Conservation (phyloP, 78 protist species). For the Dictyostelium firmibasis region DNA sequence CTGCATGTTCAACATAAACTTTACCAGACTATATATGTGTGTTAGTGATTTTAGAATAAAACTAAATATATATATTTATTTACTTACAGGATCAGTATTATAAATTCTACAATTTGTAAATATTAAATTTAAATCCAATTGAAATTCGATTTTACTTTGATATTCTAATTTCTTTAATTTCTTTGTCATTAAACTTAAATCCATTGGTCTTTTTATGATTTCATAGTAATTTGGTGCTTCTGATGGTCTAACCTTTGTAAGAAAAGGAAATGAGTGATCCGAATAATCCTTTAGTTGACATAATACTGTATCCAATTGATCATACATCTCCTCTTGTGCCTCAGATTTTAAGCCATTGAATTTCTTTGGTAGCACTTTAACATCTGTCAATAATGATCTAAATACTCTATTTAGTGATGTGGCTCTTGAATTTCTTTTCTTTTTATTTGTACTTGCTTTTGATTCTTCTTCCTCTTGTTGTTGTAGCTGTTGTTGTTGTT, state of each 20-base stretch:
- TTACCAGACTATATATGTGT: background rate
- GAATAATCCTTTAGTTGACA: constrained; percentile 27
- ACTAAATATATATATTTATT: background rate
- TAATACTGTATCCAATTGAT: constrained; percentile 58
- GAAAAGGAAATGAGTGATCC: constrained; percentile 58
- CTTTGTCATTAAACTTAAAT: constrained; percentile 56
- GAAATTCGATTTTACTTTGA: constrained; percentile 52
- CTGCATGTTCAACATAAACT: constrained; percentile 66
- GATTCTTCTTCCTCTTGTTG: background rate
- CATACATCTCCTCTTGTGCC: constrained; percentile 78
- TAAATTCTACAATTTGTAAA: constrained; percentile 77
- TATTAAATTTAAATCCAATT: constrained; percentile 69
- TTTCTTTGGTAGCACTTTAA: constrained; percentile 35
- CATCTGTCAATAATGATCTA: constrained; percentile 32
- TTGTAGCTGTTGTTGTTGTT: background rate
- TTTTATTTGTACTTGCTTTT: background rate
- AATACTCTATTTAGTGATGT: constrained; percentile 7
- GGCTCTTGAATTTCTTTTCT: background rate
- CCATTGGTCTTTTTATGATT: constrained; percentile 77
- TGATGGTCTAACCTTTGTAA: constrained; percentile 55
- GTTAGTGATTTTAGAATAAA: background rate
- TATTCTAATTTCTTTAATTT: constrained; percentile 73
- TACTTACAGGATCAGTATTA: constrained; percentile 81
- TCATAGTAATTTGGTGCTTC: constrained; percentile 80
- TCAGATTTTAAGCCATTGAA: constrained; percentile 70